Evolutionary conservation across 192 early-diverging fungal genomes (phyloP).

Genomic region (Helicostylum pulchrum): DNA sequence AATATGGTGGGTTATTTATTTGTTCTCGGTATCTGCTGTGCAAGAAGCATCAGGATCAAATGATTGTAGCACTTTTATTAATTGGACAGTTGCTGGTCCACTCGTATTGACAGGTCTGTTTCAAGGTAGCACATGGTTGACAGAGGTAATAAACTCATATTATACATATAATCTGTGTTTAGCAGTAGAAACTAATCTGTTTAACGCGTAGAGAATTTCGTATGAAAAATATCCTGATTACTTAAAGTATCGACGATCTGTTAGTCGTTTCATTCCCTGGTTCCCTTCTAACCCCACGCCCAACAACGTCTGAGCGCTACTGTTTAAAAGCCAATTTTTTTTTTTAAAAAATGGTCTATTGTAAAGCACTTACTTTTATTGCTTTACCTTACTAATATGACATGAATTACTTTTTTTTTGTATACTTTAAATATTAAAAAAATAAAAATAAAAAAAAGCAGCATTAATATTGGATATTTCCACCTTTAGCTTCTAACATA

Average conservation of each 20-base stretch:
- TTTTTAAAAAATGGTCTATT: too few species aligned
- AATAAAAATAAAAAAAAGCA: too few species aligned
- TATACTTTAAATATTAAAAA: too few species aligned
- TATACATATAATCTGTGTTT: not conserved
- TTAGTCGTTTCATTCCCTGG: constrained; percentile 59
- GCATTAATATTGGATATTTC: too few species aligned
- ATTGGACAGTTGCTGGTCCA: constrained; percentile 48
- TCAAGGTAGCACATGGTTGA: constrained; percentile 58
- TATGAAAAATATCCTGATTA: constrained; percentile 76
- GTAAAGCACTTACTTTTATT: too few species aligned
- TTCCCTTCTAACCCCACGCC: constrained; percentile 15
- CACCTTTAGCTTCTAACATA: too few species aligned
- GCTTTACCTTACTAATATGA: too few species aligned
- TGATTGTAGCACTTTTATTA: constrained; percentile 19
- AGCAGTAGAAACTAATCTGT: constrained; percentile 37
- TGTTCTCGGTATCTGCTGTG: constrained; percentile 53
- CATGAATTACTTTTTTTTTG: too few species aligned
- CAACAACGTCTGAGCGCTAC: too few species aligned
- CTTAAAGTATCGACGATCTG: constrained; percentile 57
- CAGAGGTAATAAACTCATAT: constrained; percentile 39
- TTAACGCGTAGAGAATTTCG: constrained; percentile 43
- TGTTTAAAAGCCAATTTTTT: too few species aligned
- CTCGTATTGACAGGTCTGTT: constrained; percentile 64
- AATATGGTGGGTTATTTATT: constrained; percentile 63
- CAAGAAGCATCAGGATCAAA: constrained; percentile 10